phyloP scores from a whole-genome alignment of 495 filamentous ascomycete genomes.

The Lindgomyces ingoldianus region DNA sequence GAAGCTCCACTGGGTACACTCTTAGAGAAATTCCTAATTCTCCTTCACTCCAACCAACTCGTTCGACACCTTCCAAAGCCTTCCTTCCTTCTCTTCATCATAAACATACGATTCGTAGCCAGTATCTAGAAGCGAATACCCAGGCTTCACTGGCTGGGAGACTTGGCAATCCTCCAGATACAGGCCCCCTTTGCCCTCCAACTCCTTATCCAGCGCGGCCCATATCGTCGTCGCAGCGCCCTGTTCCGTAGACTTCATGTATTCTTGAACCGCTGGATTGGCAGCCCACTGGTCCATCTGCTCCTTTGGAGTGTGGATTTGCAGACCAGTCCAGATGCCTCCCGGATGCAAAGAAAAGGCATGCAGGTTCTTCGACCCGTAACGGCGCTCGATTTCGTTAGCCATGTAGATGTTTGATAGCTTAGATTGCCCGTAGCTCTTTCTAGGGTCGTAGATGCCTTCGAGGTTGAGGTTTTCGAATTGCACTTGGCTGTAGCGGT shows the following conservation, averaged over 20 bases:
- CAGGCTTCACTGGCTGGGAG: conserved; percentile 27
- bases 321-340: conserved; percentile 28
- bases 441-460: conserved; percentile 12
- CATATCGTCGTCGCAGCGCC: conserved; percentile 50
- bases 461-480: conserved; percentile 36
- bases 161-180: conserved; percentile 49
- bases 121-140: not conserved
- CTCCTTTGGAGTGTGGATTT: conserved; percentile 36
- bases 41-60: conserved; percentile 33
- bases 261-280: not conserved
- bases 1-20: not conserved
- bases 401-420: conserved; percentile 37
- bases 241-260: conserved; percentile 32
- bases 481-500: conserved; percentile 22
- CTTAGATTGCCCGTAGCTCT: conserved; percentile 31
- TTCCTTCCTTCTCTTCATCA: conserved; percentile 33
- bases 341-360: conserved; percentile 34
- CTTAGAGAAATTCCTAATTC: not conserved
- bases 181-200: conserved; percentile 46
- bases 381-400: conserved; percentile 35
- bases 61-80: conserved; percentile 27
- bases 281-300: conserved; percentile 25
- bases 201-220: conserved; percentile 46
- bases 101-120: conserved; percentile 32
- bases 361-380: conserved; percentile 24